These are phyloP conservation scores for Psilocybe subaeruginosa DNA, from an alignment of 768 basidiomycete genomes.

Conservation along the genomic window DNA sequence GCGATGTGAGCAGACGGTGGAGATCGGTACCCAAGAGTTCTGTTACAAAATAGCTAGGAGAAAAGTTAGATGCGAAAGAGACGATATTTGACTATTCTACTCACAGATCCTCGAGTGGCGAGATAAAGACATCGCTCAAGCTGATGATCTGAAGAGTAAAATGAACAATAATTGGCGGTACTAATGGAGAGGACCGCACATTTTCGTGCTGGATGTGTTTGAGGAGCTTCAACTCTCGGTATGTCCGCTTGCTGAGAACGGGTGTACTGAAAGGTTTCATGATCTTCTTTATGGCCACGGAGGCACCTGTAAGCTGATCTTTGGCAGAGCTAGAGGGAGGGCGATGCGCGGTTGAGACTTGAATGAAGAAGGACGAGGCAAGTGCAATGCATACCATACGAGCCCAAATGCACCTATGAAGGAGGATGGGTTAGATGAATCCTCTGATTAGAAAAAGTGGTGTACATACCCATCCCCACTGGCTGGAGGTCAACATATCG, in stretches of 20 bases:
- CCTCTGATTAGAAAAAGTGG: background rate
- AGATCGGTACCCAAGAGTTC: conserved; percentile 98
- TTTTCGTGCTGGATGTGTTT: conserved; percentile 99
- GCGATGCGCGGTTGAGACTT: conserved; percentile 5
- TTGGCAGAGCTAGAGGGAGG: conserved; percentile 74
- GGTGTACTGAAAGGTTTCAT: conserved; percentile 99
- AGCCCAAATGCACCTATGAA: conserved; percentile 90
- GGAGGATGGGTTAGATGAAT: conserved; percentile 7
- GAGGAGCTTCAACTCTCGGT: conserved; percentile 95
- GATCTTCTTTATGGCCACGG: conserved; percentile 99
- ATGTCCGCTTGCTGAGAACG: conserved; percentile 96
- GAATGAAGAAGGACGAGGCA: background rate
- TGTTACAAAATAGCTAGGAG: conserved; percentile 92
- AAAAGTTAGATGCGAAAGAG: conserved; percentile 7
- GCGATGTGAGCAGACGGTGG: conserved; percentile 93
- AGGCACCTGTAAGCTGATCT: conserved; percentile 90
- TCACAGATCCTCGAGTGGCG: conserved; percentile 97
- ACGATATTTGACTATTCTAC: conserved; percentile 28
- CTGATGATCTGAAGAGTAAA: conserved; percentile 82
- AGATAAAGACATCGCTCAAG: conserved; percentile 98
- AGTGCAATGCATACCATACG: conserved; percentile 76
- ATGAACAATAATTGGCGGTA: background rate
- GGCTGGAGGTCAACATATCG: conserved; percentile 99
- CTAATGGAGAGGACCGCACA: conserved; percentile 37
- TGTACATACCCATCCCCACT: conserved; percentile 91